Evolutionary conservation across 2,329 filamentous ascomycete species (phyloP).

Genomic region (Hypoxylon sp.): DNA sequence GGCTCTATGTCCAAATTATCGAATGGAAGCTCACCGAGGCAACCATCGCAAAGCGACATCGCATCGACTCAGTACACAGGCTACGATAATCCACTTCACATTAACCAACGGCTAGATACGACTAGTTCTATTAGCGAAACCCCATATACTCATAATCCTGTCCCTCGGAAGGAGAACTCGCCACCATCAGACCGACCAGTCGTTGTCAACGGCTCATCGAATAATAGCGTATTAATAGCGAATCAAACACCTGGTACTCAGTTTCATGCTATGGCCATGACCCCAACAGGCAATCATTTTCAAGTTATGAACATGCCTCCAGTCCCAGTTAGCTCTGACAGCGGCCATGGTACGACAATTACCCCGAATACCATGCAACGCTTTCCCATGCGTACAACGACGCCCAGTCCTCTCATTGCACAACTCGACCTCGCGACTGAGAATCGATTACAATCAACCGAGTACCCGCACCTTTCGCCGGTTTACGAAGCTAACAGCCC

Average conservation of each 20-base stretch:
- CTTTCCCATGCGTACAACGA: conserved; percentile 59
- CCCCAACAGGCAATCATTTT: conserved; percentile 38
- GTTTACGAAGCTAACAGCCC: conserved; percentile 81
- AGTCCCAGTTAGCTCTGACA: conserved; percentile 45
- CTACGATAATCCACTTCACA: conserved; percentile 58
- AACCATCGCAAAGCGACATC: conserved; percentile 51
- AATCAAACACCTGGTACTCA: conserved; percentile 39
- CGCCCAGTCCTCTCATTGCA: conserved; percentile 66
- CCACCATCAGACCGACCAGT: conserved; percentile 61
- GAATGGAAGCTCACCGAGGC: conserved; percentile 49
- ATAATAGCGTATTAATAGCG: conserved; percentile 26
- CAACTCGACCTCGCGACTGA: conserved; percentile 70
- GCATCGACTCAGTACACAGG: conserved; percentile 50
- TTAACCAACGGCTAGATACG: conserved; percentile 54
- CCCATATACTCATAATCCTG: conserved; percentile 41
- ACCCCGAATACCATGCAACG: conserved; percentile 42
- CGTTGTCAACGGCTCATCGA: conserved; percentile 60
- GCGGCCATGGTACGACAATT: conserved; percentile 15
- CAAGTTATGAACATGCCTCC: conserved; percentile 46
- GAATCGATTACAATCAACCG: conserved; percentile 59
- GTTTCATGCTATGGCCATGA: conserved; percentile 52
- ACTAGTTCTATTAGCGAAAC: conserved; percentile 45
- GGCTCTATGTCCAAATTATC: conserved; percentile 57
- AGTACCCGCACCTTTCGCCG: conserved; percentile 74
- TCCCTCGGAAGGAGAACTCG: conserved; percentile 47